Base-by-base conservation (phyloP, 1,139 yeast genomes). In the Eremothecium sinecaudum region DNA sequence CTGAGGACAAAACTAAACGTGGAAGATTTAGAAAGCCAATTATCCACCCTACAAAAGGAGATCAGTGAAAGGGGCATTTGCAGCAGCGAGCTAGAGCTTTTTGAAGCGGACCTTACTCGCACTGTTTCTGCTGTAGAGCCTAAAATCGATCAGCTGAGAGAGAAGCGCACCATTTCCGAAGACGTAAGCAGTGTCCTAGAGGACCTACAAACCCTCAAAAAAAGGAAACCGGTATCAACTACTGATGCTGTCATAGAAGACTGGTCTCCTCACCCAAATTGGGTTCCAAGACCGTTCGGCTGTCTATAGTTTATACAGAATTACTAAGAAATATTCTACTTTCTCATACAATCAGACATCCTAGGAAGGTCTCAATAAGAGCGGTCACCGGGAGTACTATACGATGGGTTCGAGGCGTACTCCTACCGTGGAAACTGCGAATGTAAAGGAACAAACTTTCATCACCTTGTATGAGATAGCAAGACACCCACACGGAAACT, bases 371-470 rank as follows among this genome's bases (percentile, higher is more conserved):
- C 69, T 56, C 60, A 41, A 40, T 29, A 42, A 46, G 63, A 65
- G 72, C 90, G 87, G 87, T 79, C 87, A 79, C 86, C 66, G 84
- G 62, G 44, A 75, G 72, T 71, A 75, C 81, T 52, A 62, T 36
- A 71, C 72, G 77, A 72, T 75, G 82, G 86, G 87, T 79, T 79
- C 84, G 66, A 58, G 63, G 67, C 71, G 86, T 77, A 73, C 69
- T 75, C 52, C 83, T 79, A 79, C 87, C 87, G 90, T 73, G 87
- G 87, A 79, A 79, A 79, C 90, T 79, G 90, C 87, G 90, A 79
- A 79, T 79, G 90, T 78, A 48, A 67, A 75, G 79, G 74, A 46
- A 51, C 53, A 44, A 64, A 66, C 62, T 75, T 75, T 79, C 90
- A 79, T 79, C 90, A 79, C 66, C 57, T 74, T 49, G 52, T 32